These are phyloP conservation scores for Neonectria sp. DNA, from an alignment of 2,329 filamentous ascomycete species.

Conservation along the genomic window DNA sequence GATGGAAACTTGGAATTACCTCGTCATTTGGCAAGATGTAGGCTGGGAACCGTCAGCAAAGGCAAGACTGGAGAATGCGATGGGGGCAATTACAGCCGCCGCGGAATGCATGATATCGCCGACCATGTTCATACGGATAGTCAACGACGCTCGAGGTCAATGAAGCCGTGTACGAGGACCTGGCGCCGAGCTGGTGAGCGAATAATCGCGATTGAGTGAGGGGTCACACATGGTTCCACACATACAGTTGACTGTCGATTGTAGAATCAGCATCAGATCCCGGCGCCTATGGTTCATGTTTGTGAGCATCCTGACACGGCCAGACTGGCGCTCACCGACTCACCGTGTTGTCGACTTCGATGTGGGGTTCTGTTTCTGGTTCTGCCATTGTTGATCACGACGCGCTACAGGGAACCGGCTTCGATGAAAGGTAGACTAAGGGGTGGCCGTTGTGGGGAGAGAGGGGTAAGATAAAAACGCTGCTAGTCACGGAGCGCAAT, in stretches of 20 bases:
- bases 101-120: slow-evolving; percentile 51
- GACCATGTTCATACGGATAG: slow-evolving; percentile 49
- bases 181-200: not conserved
- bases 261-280: not conserved
- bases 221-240: not conserved
- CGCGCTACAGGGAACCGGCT: not conserved
- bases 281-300: not conserved
- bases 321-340: not conserved
- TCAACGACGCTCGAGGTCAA: slow-evolving; percentile 47
- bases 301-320: not conserved
- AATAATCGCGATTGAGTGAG: not conserved
- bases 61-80: no score
- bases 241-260: not conserved
- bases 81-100: slow-evolving; percentile 39
- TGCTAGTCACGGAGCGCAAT: not conserved
- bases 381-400: slow-evolving; percentile 2
- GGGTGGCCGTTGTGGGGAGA: not conserved
- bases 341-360: not conserved
- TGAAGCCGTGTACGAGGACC: slow-evolving; percentile 42
- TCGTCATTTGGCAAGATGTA: slow-evolving; percentile 27
- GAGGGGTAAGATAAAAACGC: not conserved
- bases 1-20: not conserved
- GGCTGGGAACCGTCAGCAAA: slow-evolving; percentile 7
- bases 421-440: not conserved
- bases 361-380: not conserved